Evolutionary conservation across 2,329 filamentous ascomycete genomes (phyloP), one percentile per base, ranked within the genome.

Genomic region (Lasiodiplodia theobromae): DNA sequence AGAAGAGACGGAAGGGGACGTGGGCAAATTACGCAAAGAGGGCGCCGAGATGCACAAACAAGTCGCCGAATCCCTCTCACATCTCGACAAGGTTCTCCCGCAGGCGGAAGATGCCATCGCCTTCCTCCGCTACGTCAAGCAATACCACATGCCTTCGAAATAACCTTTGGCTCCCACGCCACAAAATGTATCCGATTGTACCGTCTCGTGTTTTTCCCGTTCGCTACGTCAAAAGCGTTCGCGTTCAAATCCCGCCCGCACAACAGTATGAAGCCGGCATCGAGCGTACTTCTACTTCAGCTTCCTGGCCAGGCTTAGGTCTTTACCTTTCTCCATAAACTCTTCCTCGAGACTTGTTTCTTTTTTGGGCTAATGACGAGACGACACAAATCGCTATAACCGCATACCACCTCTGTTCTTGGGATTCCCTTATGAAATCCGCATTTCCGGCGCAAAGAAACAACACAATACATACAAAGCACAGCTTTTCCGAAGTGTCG

Each of bases 61-160:
- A n/a, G 40, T 67, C 21, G 8, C 65, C 40, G 65, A 67, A n/a
- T 51, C 53, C 8, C 25, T 58, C 16, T 21, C 53, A 23, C 53
- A 58, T 40, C 18, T 58, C 40, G 65, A 67, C 25, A 57, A 51
- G 53, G 65, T 67, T 25, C 53, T 67, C 2, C 65, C 65, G 10
- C 53, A 67, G 53, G 65, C 65, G 14, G 65, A 67, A 44, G 65
- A 67, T 7, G 54, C 65, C 40, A 67, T 67, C 25, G 65, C 65
- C 37, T 67, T 67, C 65, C 65, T 67, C 44, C 65, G 65, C 40
- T 67, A 67, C 53, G 65, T 67, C 53, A 67, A 67, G 34, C 40
- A 67, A 4, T 51, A 58, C 40, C 65, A 67, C 12, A 47, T 67
- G 38, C 58, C 58, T n/a, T 21, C 40, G 40, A 64, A 64, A 64